phyloP scores from a whole-genome alignment of 2,329 filamentous ascomycete species.

The Capronia epimyces region DNA sequence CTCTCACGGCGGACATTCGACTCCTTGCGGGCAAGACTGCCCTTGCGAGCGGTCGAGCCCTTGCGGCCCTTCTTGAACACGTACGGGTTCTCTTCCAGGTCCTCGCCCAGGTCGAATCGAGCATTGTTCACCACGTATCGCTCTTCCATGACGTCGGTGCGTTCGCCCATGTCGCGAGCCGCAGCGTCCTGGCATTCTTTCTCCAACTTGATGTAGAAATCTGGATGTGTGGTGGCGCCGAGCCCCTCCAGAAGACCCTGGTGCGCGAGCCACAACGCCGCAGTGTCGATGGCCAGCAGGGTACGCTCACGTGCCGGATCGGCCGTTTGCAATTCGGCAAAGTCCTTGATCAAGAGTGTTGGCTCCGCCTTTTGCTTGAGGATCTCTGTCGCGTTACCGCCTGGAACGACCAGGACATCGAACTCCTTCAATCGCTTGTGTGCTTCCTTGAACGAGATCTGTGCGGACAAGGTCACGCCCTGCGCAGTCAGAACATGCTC shows the following conservation, averaged over 20 bases:
- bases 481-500: constrained; percentile 51
- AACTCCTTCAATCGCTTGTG: constrained; percentile 67
- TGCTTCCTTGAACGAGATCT: constrained; percentile 74
- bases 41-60: constrained; percentile 64
- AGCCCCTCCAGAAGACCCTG: constrained; percentile 72
- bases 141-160: constrained; percentile 74
- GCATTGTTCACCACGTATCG: constrained; percentile 89
- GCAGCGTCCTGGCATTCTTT: constrained; percentile 71
- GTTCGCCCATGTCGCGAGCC: constrained; percentile 64
- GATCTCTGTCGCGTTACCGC: constrained; percentile 59
- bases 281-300: constrained; percentile 73
- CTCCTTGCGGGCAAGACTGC: constrained; percentile 74
- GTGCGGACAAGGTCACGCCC: constrained; percentile 65
- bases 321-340: constrained; percentile 71
- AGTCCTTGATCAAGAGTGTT: constrained; percentile 66
- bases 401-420: constrained; percentile 72
- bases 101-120: constrained; percentile 71
- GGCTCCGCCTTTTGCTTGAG: constrained; percentile 58
- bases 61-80: constrained; percentile 65
- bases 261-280: constrained; percentile 69
- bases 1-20: constrained; percentile 71
- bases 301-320: constrained; percentile 76
- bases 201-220: constrained; percentile 74
- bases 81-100: constrained; percentile 78
- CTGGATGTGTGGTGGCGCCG: constrained; percentile 75